Conservation (phyloP, 495 filamentous ascomycete species). For the Penicillium cosmopolitanum region DNA sequence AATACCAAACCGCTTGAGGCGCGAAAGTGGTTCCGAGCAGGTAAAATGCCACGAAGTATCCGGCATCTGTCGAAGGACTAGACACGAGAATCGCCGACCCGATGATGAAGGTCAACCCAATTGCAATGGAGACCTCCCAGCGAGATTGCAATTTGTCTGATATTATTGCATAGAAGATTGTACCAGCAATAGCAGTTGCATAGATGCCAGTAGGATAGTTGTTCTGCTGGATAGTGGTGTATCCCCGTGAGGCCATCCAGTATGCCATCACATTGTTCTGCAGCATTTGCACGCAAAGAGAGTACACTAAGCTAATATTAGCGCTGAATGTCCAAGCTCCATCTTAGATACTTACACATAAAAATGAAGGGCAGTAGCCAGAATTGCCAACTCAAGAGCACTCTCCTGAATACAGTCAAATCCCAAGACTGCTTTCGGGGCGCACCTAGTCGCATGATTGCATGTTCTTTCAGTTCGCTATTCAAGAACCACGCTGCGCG, state of each 20-base stretch:
- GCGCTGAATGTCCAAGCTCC: not conserved
- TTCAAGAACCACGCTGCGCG: slow-evolving; percentile 38
- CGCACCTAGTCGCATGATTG: slow-evolving; percentile 28
- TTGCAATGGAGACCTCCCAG: slow-evolving; percentile 40
- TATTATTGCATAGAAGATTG: slow-evolving; percentile 37
- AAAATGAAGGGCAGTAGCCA: slow-evolving; percentile 40
- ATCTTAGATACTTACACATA: slow-evolving; percentile 30
- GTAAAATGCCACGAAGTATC: slow-evolving; percentile 40
- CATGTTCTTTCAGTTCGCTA: slow-evolving; percentile 37
- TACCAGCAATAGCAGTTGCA: slow-evolving; percentile 38
- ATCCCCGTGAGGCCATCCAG: slow-evolving; percentile 41
- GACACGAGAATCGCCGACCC: slow-evolving; percentile 38
- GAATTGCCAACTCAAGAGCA: slow-evolving; percentile 41
- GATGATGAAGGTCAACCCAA: slow-evolving; percentile 37
- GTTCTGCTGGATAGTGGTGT: slow-evolving; percentile 39
- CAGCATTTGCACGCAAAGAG: slow-evolving; percentile 36
- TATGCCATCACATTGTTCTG: slow-evolving; percentile 42
- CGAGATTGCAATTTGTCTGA: slow-evolving; percentile 39
- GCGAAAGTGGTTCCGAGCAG: slow-evolving; percentile 39
- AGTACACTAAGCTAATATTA: slow-evolving; percentile 29
- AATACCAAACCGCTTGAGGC: slow-evolving; percentile 43
- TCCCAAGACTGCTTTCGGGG: slow-evolving; percentile 33
- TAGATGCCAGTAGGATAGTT: slow-evolving; percentile 40
- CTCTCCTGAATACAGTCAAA: slow-evolving; percentile 33
- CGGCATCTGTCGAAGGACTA: slow-evolving; percentile 24